These are phyloP conservation scores for Corrigiola litoralis DNA, from an alignment of 179 eudicot genomes.

Conservation along the genomic window DNA sequence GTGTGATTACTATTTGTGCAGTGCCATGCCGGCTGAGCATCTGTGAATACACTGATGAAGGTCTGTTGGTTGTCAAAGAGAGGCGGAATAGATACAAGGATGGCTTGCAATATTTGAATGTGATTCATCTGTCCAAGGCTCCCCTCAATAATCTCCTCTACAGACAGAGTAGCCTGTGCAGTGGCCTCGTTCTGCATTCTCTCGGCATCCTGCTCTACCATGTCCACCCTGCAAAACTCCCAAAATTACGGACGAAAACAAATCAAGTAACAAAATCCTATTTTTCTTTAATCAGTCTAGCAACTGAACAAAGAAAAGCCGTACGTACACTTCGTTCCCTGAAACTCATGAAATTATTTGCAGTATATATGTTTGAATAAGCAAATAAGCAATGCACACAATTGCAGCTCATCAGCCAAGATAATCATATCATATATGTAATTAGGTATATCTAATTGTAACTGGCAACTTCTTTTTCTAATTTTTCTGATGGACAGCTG, in stretches of 20 bases:
- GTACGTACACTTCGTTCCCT: too few relatives aligned
- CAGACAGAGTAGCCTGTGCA: not conserved
- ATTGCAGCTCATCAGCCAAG: too few relatives aligned
- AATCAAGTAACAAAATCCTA: too few relatives aligned
- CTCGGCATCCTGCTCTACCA: conserved; percentile 12
- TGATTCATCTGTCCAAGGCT: conserved; percentile 20
- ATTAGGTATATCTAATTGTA: too few relatives aligned
- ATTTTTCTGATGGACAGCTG: not conserved
- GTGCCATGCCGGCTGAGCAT: conserved; percentile 24
- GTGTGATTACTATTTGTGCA: conserved; percentile 4
- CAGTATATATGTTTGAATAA: too few relatives aligned
- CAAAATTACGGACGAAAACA: too few relatives aligned
- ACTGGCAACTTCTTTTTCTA: too few relatives aligned
- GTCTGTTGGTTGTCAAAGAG: conserved; percentile 30
- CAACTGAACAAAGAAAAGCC: too few relatives aligned
- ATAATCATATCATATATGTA: too few relatives aligned
- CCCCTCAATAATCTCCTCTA: conserved; percentile 26
- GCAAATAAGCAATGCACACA: too few relatives aligned
- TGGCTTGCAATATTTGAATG: conserved; percentile 23
- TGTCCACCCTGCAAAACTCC: not conserved
- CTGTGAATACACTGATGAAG: conserved; percentile 22
- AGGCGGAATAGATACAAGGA: conserved; percentile 15
- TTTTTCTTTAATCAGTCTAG: too few relatives aligned
- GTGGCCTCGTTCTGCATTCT: not conserved
- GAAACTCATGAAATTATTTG: too few relatives aligned